Conservation (phyloP, 805 yeast species). For the Candida glaebosa region DNA sequence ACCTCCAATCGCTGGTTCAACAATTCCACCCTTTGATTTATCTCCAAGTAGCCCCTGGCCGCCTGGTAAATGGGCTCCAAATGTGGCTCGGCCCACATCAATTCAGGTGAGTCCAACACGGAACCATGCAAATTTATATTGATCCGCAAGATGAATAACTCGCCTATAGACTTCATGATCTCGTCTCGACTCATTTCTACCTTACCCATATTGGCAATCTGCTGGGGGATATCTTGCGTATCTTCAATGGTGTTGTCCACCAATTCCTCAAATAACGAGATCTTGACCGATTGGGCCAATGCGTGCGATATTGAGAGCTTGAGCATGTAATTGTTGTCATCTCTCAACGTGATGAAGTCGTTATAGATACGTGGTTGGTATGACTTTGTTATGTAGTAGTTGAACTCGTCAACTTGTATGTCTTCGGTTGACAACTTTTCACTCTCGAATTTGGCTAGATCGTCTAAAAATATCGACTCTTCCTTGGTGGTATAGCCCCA, state of each 20-base stretch:
- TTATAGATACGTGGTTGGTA: conserved; percentile 95
- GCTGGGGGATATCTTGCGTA: conserved; percentile 95
- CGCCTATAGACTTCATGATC: conserved; percentile 97
- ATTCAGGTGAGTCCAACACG: conserved; percentile 92
- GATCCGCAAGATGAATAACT: conserved; percentile 81
- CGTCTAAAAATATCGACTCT: conserved; percentile 76
- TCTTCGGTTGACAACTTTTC: conserved; percentile 91
- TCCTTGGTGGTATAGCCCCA: conserved; percentile 93
- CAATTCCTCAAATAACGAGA: conserved; percentile 90
- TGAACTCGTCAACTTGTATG: conserved; percentile 91
- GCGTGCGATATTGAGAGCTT: conserved; percentile 94
- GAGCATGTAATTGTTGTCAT: conserved; percentile 85
- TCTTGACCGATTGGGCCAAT: conserved; percentile 91
- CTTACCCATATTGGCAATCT: conserved; percentile 91
- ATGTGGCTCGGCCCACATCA: conserved; percentile 99
- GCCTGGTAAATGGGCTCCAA: conserved; percentile 97
- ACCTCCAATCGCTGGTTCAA: conserved; percentile 92
- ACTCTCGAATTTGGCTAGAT: conserved; percentile 84
- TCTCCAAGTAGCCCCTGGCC: conserved; percentile 91
- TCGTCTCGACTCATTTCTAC: conserved; percentile 92
- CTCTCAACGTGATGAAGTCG: conserved; percentile 90
- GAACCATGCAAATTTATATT: conserved; percentile 83
- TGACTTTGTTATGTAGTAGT: conserved; percentile 87
- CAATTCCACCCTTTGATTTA: conserved; percentile 87
- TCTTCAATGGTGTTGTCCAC: conserved; percentile 97